Conservation (phyloP, 1,139 yeast genomes). For the Protomyces inundatus region DNA sequence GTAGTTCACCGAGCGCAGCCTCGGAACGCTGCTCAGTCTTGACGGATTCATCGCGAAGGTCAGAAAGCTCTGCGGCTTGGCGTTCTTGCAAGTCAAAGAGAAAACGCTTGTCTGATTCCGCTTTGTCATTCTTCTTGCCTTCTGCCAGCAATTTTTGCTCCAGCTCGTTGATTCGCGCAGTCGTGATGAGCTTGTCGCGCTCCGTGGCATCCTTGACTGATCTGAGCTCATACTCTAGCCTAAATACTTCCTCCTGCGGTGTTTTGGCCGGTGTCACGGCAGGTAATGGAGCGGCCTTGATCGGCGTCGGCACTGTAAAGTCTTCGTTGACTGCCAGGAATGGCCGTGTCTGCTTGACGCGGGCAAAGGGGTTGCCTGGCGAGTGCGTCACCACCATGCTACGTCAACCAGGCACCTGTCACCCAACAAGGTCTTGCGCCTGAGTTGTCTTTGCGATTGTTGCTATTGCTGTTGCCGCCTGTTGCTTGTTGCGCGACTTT, state of each 20-base stretch:
- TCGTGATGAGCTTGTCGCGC: conserved; percentile 7
- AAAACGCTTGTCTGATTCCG: conserved; percentile 43
- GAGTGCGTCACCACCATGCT: conserved; percentile 20
- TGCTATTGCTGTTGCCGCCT: too few species aligned
- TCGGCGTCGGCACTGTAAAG: neutral
- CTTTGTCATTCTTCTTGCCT: conserved; percentile 32
- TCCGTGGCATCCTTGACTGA: conserved; percentile 3
- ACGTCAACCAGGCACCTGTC: too few species aligned
- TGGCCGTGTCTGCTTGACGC: neutral
- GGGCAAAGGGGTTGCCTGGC: conserved; percentile 24
- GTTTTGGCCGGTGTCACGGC: neutral
- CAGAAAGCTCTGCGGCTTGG: conserved; percentile 37
- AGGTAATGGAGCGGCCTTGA: neutral
- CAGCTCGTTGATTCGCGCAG: conserved; percentile 14
- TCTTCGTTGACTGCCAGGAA: neutral
- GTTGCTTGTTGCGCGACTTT: too few species aligned
- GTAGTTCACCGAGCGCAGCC: conserved; percentile 29
- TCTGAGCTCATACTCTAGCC: conserved; percentile 6
- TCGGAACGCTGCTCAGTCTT: conserved; percentile 35
- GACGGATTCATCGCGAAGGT: conserved; percentile 36
- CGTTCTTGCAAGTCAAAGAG: conserved; percentile 44
- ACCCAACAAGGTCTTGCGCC: too few species aligned
- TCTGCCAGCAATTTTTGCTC: conserved; percentile 12
- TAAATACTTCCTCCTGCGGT: neutral
- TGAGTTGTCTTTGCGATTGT: too few species aligned